These are phyloP conservation scores for Bruguiera sexangula DNA, from an alignment of 345 rosid genomes.

Conservation along the genomic window DNA sequence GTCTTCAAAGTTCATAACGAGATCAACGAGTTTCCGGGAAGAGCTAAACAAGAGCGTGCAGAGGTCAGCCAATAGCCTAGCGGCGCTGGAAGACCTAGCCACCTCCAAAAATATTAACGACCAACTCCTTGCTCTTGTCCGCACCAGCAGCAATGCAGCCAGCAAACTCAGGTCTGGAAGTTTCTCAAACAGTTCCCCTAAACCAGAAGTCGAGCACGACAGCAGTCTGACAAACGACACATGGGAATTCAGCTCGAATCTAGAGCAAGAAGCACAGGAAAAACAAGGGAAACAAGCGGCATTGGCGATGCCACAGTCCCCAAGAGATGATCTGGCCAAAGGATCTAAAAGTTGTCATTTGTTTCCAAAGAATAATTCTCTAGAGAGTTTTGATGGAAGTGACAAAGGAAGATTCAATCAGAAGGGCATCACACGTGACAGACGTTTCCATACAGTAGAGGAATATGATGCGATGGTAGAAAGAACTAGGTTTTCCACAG, in stretches of 20 bases:
- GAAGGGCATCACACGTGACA: slow-evolving; percentile 1
- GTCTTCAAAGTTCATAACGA: slow-evolving; percentile 33
- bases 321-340: slow-evolving; percentile 15
- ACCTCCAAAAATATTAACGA: slow-evolving; percentile 15
- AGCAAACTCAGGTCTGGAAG: slow-evolving; percentile 1
- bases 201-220: not conserved
- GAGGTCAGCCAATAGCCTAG: slow-evolving; percentile 14
- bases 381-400: slow-evolving; percentile 8
- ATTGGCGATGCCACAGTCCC: not conserved
- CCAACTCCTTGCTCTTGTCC: slow-evolving; percentile 21
- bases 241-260: slow-evolving; percentile 3
- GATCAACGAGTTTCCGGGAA: slow-evolving; percentile 30
- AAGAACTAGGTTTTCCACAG: slow-evolving; percentile 10
- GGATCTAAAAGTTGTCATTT: slow-evolving; percentile 32
- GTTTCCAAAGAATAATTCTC: slow-evolving; percentile 6
- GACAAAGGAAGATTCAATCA: slow-evolving; percentile 1
- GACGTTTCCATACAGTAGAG: slow-evolving; percentile 40
- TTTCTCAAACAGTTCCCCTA: slow-evolving; percentile 4
- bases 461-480: slow-evolving; percentile 36
- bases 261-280: slow-evolving; percentile 10
- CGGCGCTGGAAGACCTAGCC: not conserved
- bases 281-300: not conserved
- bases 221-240: not conserved
- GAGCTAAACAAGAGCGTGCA: slow-evolving; percentile 23
- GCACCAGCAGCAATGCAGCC: slow-evolving; percentile 9